phyloP scores from a whole-genome alignment of 176 grass and related monocot species.

The Elymus sibiricus region DNA sequence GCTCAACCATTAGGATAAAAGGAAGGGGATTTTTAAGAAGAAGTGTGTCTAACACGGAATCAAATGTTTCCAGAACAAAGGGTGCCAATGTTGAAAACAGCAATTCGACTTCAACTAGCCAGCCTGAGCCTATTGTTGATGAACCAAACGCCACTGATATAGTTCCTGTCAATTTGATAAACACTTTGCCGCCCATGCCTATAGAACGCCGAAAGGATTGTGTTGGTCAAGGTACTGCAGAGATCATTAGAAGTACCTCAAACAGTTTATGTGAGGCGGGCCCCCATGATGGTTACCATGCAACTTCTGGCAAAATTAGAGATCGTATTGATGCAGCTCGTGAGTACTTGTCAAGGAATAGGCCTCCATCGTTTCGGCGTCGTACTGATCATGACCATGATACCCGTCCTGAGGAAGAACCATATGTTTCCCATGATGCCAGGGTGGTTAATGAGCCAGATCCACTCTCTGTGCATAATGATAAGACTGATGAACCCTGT shows the following conservation, averaged over 20 bases:
- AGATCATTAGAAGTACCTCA: constrained; percentile 23
- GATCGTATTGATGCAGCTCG: constrained; percentile 26
- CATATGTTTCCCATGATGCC: constrained; percentile 12
- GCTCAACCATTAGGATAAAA: constrained; percentile 31
- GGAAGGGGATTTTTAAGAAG: constrained; percentile 48
- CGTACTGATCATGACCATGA: constrained; percentile 34
- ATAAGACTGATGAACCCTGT: constrained; percentile 27
- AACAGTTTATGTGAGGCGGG: constrained; percentile 20
- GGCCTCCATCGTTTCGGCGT: constrained; percentile 25
- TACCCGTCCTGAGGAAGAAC: constrained; percentile 29
- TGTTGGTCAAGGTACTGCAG: constrained; percentile 19
- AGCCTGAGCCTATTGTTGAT: constrained; percentile 34
- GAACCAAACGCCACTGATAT: constrained; percentile 5
- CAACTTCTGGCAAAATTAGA: constrained; percentile 32
- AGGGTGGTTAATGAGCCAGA: constrained; percentile 33
- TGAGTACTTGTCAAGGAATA: constrained; percentile 37
- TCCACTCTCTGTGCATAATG: constrained; percentile 9
- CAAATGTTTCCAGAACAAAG: constrained; percentile 39
- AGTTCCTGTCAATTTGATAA: constrained; percentile 22
- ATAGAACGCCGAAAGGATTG: constrained; percentile 18
- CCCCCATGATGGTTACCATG: neutral
- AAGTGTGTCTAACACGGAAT: constrained; percentile 34
- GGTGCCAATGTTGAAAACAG: constrained; percentile 26
- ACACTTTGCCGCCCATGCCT: neutral
- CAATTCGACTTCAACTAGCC: constrained; percentile 8